Percentiles rank a stretch among this genome's conserved stretches.
phyloP scores from a whole-genome alignment of 768 basidiomycete genomes.

The Termitomyces sp. region DNA sequence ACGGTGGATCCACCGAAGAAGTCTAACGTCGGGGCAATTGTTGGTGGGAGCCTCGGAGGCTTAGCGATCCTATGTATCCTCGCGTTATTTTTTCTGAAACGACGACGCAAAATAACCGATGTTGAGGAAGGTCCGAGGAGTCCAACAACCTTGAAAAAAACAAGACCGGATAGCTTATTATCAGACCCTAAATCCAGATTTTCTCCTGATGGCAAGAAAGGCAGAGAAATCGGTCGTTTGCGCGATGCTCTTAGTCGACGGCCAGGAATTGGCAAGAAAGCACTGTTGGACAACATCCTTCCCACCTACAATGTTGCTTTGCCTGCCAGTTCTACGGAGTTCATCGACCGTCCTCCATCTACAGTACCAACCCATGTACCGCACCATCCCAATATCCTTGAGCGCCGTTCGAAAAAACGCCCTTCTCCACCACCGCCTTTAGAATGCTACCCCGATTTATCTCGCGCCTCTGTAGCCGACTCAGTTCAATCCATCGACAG shows the following conservation, averaged over 20 bases:
- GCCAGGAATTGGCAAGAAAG: slow-evolving; percentile 8
- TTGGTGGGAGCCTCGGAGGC: slow-evolving; percentile 16
- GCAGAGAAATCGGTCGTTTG: slow-evolving; percentile 11
- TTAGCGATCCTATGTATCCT: slow-evolving; percentile 12
- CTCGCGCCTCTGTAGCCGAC: slow-evolving; percentile 10
- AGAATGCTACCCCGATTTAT: slow-evolving; percentile 10
- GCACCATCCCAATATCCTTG: slow-evolving; percentile 30
- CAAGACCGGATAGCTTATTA: slow-evolving; percentile 20
- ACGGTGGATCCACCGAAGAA: slow-evolving; percentile 7
- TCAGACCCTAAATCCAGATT: slow-evolving; percentile 22
- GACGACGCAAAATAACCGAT: slow-evolving; percentile 18
- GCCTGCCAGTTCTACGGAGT: slow-evolving; percentile 17
- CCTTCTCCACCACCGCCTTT: slow-evolving; percentile 17
- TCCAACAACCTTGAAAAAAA: slow-evolving; percentile 4
- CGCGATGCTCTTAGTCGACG: slow-evolving; percentile 14
- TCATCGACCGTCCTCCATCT: slow-evolving; percentile 24
- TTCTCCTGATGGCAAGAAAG: slow-evolving; percentile 14
- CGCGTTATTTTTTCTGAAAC: slow-evolving; percentile 16
- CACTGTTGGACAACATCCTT: slow-evolving; percentile 10
- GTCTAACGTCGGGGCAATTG: slow-evolving; percentile 16
- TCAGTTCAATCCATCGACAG: slow-evolving; percentile 3
- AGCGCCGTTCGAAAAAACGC: slow-evolving; percentile 21
- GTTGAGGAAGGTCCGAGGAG: slow-evolving; percentile 19
- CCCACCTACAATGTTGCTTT: slow-evolving; percentile 14
- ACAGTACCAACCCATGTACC: slow-evolving; percentile 23